phyloP scores from a whole-genome alignment of 371 early-diverging fungal genomes.

The Sporodiniella umbellata region DNA sequence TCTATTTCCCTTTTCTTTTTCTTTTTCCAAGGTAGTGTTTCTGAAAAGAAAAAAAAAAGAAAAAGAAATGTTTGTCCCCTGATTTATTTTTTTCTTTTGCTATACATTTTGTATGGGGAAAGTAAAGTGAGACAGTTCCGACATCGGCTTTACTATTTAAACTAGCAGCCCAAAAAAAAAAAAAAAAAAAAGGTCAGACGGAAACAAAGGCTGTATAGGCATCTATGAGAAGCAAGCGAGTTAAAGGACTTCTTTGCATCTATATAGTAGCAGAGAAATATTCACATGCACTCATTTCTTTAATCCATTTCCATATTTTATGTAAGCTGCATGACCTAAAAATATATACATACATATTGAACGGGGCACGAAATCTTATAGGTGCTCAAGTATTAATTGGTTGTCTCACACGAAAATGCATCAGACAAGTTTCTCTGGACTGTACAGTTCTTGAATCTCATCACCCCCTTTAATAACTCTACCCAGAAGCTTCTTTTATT shows the following conservation, averaged over 20 bases:
- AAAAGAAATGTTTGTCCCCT: constrained; percentile 1
- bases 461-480: too few species aligned
- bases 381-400: neutral
- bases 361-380: neutral
- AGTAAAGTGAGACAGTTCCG: neutral
- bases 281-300: too few species aligned
- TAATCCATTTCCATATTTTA: too few species aligned
- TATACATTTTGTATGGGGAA: neutral
- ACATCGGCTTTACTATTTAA: too few species aligned
- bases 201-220: neutral
- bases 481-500: too few species aligned
- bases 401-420: neutral
- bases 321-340: neutral
- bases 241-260: too few species aligned
- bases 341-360: too few species aligned
- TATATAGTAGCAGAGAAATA: too few species aligned
- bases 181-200: neutral
- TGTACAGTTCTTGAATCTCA: neutral
- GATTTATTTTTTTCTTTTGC: neutral
- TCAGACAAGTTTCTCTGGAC: neutral
- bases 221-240: too few species aligned
- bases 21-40: too few species aligned
- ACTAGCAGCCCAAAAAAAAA: neutral
- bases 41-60: neutral
- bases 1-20: too few species aligned